Evolutionary conservation across 139 green algal genomes (phyloP).

Genomic region (Nannochloris sp.): DNA sequence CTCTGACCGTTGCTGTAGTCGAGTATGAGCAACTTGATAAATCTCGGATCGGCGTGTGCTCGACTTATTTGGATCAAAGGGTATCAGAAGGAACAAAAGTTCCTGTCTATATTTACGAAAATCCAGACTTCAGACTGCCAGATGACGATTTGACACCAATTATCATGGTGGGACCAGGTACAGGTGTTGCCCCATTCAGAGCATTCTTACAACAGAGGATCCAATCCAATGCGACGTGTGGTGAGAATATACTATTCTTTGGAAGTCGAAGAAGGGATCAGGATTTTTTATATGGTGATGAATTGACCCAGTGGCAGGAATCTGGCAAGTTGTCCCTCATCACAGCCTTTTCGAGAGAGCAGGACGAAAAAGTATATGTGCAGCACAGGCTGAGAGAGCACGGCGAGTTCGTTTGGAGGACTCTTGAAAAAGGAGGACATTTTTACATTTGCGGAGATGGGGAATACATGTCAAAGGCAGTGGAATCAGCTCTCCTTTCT

Average conservation of each 20-base stretch:
- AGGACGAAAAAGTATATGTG: conserved; percentile 92
- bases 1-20: conserved; percentile 58
- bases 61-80: conserved; percentile 53
- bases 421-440: conserved; percentile 60
- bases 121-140: conserved; percentile 82
- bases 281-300: conserved; percentile 72
- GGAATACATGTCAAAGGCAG: conserved; percentile 56
- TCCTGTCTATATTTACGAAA: conserved; percentile 66
- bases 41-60: conserved; percentile 59
- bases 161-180: conserved; percentile 88
- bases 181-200: conserved; percentile 81
- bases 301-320: conserved; percentile 56
- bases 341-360: conserved; percentile 75
- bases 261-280: conserved; percentile 69
- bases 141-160: conserved; percentile 48
- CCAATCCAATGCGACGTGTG: neutral
- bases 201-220: conserved; percentile 49
- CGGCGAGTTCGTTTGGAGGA: conserved; percentile 49
- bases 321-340: conserved; percentile 45
- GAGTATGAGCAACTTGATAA: conserved; percentile 44
- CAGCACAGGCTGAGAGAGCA: conserved; percentile 72
- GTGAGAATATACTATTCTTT: conserved; percentile 67
- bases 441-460: conserved; percentile 91
- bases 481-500: conserved; percentile 42
- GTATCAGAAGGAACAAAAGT: conserved; percentile 30